Conservation (phyloP, 1,284 basidiomycete species). For the Sphagnurus paluster region DNA sequence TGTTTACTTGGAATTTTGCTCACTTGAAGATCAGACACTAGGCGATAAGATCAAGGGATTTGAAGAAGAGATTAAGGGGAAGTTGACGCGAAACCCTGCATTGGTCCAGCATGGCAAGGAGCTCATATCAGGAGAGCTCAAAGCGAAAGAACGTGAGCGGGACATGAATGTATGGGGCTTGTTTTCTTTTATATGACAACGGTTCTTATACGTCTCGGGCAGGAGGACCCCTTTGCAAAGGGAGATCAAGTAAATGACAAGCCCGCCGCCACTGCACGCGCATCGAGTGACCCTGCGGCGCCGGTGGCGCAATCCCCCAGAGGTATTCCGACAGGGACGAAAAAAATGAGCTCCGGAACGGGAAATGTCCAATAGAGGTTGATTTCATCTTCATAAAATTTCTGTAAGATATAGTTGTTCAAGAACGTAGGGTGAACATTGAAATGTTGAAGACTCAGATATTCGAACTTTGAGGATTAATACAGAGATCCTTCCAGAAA, state of each 20-base stretch:
- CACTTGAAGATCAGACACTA: constrained; percentile 32
- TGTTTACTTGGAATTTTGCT: not conserved
- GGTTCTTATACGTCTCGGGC: not conserved
- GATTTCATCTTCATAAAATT: no score
- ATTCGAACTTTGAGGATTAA: no score
- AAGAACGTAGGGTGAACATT: no score
- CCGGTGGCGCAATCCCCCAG: no score
- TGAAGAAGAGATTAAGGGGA: constrained; percentile 53
- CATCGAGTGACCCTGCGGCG: no score
- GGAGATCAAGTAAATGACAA: not conserved
- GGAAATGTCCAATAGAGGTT: no score
- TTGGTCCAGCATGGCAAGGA: constrained; percentile 47
- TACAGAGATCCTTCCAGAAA: not conserved
- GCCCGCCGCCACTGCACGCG: no score
- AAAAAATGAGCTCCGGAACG: no score
- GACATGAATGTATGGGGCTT: constrained; percentile 26
- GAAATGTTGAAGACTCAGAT: no score
- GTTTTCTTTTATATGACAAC: not conserved
- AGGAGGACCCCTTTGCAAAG: constrained; percentile 35
- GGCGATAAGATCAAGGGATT: constrained; percentile 49
- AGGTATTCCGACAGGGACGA: no score
- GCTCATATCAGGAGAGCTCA: constrained; percentile 47
- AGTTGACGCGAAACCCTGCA: constrained; percentile 45
- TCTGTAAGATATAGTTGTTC: no score
- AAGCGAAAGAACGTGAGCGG: constrained; percentile 41